Conservation (phyloP, 2,329 filamentous ascomycete species). For the Cercospora beticola region DNA sequence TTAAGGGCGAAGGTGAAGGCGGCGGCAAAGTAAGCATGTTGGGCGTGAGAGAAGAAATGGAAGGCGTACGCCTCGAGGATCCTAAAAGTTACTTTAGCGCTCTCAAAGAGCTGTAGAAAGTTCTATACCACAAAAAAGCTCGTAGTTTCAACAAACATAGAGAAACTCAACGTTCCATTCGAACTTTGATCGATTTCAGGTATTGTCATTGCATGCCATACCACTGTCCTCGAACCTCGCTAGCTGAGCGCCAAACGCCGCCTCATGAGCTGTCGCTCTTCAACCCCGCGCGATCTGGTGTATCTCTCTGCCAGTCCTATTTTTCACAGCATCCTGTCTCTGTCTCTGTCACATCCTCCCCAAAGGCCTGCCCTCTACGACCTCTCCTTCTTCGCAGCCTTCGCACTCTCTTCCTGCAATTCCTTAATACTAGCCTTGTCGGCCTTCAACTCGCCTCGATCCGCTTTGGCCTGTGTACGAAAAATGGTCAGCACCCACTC, state of each 20-base stretch:
- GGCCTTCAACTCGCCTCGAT: constrained; percentile 36
- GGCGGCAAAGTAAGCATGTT: constrained; percentile 65
- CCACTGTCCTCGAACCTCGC: too few relatives aligned
- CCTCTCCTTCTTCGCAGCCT: constrained; percentile 34
- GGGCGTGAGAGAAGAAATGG: constrained; percentile 69
- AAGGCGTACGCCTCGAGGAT: constrained; percentile 56
- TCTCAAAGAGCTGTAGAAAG: constrained; percentile 22
- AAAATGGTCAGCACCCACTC: too few relatives aligned
- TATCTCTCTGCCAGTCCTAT: background rate
- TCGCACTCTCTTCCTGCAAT: constrained; percentile 39
- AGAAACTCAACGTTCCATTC: background rate
- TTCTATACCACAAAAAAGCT: background rate
- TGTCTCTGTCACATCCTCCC: background rate
- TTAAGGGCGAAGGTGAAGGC: constrained; percentile 44
- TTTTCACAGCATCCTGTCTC: background rate
- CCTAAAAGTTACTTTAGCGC: constrained; percentile 42
- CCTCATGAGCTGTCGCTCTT: background rate
- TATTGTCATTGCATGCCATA: background rate
- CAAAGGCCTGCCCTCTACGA: constrained; percentile 1
- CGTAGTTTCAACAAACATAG: background rate
- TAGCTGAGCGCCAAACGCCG: too few relatives aligned
- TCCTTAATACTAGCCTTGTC: constrained; percentile 35
- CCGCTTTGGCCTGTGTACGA: constrained; percentile 37
- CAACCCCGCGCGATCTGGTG: background rate
- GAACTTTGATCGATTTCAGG: background rate